Evolutionary conservation across 192 early-diverging fungal species (phyloP), one percentile per base, ranked within the genome.

Genomic region (Allomyces arbusculus): DNA sequence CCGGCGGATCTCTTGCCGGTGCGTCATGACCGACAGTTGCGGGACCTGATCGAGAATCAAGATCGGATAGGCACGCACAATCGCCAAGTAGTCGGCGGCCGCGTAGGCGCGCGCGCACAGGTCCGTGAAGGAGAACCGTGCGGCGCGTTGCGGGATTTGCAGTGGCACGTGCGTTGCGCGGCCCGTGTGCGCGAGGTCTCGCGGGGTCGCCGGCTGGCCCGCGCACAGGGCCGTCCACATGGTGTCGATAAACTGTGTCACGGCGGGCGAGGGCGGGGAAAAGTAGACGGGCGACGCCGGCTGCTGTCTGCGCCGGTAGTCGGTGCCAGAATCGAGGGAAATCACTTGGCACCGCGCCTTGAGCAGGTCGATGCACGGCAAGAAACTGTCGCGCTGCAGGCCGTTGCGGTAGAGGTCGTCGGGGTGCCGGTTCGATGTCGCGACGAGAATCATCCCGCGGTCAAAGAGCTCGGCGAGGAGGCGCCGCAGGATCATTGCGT

Each of bases 391-490:
- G 61, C 95, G 78, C 71, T 98, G 95, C 61, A 98, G 90, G 14
- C 95, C 95, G 71, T 96, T 95, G 77, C 89, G 87, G 77, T 98
- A 98, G 67, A 98, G 76, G 63, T 88, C 90, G 55, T 89, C 83
- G 0, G 93, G 95, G 62, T 87, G 93, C 25, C 95, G 77, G 72
- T 98, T 98, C 9, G 90, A 92, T 0, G 93, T 98, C 14, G 91
- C 89, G 4, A 98, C 87, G 22, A 95, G 70, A 1, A 98, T 87
- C 0, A 96, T 88, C 40, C 92, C 92, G 43, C 84, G 70, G 6
- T 79, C 73, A 66, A 94, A 91, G 28, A 98, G 75, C 71, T 92
- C 89, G 1, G 80, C 78, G 66, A 94, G 82, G 25, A 95, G 75
- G 7, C 84, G 82, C 58, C 92, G 77, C 62, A 95, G 68, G 40